Evolutionary conservation across 2,329 filamentous ascomycete genomes (phyloP).

Genomic region (Phaeosphaeria sp.): DNA sequence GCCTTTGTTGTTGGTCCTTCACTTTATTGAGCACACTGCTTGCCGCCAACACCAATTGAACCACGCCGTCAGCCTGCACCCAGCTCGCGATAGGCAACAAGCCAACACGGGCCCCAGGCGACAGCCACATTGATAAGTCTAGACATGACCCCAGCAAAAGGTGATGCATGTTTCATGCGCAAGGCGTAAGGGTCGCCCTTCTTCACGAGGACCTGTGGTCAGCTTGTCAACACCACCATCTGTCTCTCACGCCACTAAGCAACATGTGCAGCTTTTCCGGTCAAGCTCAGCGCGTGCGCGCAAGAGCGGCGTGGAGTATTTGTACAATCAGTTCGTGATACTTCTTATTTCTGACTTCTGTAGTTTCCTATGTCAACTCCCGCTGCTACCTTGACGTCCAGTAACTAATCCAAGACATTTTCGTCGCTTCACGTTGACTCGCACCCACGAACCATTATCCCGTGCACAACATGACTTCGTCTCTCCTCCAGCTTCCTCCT

Average conservation of each 20-base stretch:
- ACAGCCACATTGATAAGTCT: not conserved
- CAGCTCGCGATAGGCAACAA: not conserved
- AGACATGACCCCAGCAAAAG: not conserved
- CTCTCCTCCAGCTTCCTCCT: constrained; percentile 36
- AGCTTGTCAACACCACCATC: not conserved
- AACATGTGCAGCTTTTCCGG: not conserved
- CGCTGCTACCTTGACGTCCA: not conserved
- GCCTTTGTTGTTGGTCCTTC: not conserved
- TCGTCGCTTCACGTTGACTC: not conserved
- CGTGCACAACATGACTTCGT: constrained; percentile 18
- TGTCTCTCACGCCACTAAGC: not conserved
- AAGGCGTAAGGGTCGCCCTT: not conserved
- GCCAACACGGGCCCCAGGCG: not conserved
- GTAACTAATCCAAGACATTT: not conserved
- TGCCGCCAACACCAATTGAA: not conserved
- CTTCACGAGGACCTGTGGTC: not conserved
- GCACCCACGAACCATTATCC: not conserved
- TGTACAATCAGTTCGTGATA: not conserved
- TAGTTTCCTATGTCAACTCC: not conserved
- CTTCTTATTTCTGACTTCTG: not conserved
- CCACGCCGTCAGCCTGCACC: not conserved
- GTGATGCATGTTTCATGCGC: not conserved
- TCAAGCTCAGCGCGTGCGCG: not conserved
- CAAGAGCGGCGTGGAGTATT: not conserved
- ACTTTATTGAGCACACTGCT: not conserved